Evolutionary conservation across 495 filamentous ascomycete genomes (phyloP), one percentile per base, ranked within the genome.

Genomic region (Penicillium robsamsonii): DNA sequence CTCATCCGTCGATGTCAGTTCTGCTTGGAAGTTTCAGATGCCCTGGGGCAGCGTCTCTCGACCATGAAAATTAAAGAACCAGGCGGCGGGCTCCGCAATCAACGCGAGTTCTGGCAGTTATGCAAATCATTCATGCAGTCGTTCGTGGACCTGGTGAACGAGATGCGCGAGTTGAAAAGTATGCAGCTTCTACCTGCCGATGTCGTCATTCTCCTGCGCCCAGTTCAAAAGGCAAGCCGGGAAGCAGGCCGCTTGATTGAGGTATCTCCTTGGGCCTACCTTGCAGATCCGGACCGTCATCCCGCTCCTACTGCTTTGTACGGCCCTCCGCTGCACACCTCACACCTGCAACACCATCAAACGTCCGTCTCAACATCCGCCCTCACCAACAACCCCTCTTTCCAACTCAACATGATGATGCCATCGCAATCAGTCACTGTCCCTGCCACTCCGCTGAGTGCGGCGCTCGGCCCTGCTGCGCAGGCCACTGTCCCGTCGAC

Each of bases 401-500:
- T 64, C 50, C 62, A 71, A 22, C 68, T 73, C 38, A 62, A 59
- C 51, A 66, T 60, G 8, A 62, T 55, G 67, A 61, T 71, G 56
- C 78, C 68, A 50, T 75, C 63, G 50, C 80, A 67, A 40, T 76
- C 75, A 2, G 50, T 74, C 11, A 63, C 75, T 41, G 64, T 86
- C 10, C 84, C 83, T 31, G 78, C 85, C 5, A 88, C 85, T 5
- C 91, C 91, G 7, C 78, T 93, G 55, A 92, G 88, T 62, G 91
- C 91, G 15, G 91, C 91, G 13, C 80, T 96, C 4, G 91, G 91
- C 5, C 89, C 91, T 8, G 92, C 92, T 37, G 90, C 90, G 15
- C 90, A 94, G 67, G 91, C 92, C 2, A 96, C 92, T 1, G 85
- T 96, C 18, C 90, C 91, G 5, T 87, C 85, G 9, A 91, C 87